Percentiles rank a stretch among this genome's conserved stretches.
Evolutionary conservation across 176 grass and related monocot species (phyloP).

Genomic region (Carex littledalei): DNA sequence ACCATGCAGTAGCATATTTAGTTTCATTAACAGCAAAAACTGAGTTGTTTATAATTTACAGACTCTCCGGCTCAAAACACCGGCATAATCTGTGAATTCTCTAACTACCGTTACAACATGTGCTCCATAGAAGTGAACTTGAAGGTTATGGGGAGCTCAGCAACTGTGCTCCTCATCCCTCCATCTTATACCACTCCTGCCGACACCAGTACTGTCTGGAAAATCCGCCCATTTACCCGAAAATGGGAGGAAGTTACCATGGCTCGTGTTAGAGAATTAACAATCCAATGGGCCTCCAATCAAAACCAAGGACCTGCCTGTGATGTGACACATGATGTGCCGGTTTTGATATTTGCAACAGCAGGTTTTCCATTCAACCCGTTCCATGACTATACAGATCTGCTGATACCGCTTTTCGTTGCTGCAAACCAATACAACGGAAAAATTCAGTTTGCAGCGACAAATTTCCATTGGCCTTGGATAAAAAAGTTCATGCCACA

Average conservation of each 20-base stretch:
- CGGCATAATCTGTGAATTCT: slow-evolving; percentile 52
- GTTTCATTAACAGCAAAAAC: neutral
- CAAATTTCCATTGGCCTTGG: slow-evolving; percentile 58
- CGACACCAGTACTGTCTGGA: slow-evolving; percentile 12
- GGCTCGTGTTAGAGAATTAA: slow-evolving; percentile 47
- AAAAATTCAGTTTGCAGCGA: slow-evolving; percentile 68
- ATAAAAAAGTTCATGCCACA: slow-evolving; percentile 47
- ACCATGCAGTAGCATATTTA: neutral
- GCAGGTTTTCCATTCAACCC: slow-evolving; percentile 76
- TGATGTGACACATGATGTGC: slow-evolving; percentile 52
- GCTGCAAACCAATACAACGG: slow-evolving; percentile 66
- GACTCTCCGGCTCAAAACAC: neutral
- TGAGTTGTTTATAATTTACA: neutral
- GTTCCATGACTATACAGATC: slow-evolving; percentile 87
- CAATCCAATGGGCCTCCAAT: slow-evolving; percentile 39
- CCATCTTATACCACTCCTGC: slow-evolving; percentile 25
- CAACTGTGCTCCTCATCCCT: slow-evolving; percentile 56
- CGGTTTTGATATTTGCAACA: slow-evolving; percentile 61
- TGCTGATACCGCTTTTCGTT: slow-evolving; percentile 74
- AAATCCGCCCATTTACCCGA: slow-evolving; percentile 75
- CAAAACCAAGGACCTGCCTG: slow-evolving; percentile 37
- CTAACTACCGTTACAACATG: slow-evolving; percentile 53
- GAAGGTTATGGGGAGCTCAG: slow-evolving; percentile 43
- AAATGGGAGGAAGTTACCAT: slow-evolving; percentile 71
- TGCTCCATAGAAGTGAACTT: slow-evolving; percentile 69